Base-by-base conservation (phyloP, 768 basidiomycete species). In the Russula abietina region DNA sequence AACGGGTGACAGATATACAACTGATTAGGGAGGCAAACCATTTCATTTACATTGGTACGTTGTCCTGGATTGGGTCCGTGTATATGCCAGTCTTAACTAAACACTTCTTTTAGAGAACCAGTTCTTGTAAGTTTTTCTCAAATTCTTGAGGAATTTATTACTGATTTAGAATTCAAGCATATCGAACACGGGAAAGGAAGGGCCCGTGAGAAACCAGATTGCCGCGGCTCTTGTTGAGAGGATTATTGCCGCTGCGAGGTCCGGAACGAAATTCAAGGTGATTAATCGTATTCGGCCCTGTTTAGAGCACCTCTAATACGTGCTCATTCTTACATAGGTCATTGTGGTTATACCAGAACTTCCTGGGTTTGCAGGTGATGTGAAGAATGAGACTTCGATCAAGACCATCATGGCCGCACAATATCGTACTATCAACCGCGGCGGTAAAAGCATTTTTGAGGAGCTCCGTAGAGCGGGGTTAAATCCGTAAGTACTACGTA, bases 401-500 rank as follows among this genome's bases (percentile, higher is more conserved):
- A 86, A 89, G 77, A 89, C 77, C 9, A 95, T 97, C 72, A 87
- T 96, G 87, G 92, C 85, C 11, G 93, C 86, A 0, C 88, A 91
- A 70, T 91, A 89, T 70, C 82, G 91, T 48, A 89, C 89, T 0
- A 95, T 98, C 68, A 95, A 94, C 71, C 84, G 94, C 24, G 94
- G 94, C 7, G 91, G 91, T 0, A 78, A 80, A 62, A 91, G 89
- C 62, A 93, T 95, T 68, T 93, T 92, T 67, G 92, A 94, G 68
- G 81, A 86, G 70, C 78, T 95, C 32, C 81, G 87, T 39, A 84
- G 81, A 67, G 89, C 82, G 22, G 89, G 91, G 4, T 88, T 79
- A 67, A 88, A 93, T 38, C 90, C 91, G 88, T 91, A 68, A 66
- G 88, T 71, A 14, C 55, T 17, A 26, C 16, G n/a, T 36, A 6